A percentile compares a stretch with the other conserved stretches of the same genome.
phyloP scores from a whole-genome alignment of 495 filamentous ascomycete genomes.

The Podospora tetraspora region DNA sequence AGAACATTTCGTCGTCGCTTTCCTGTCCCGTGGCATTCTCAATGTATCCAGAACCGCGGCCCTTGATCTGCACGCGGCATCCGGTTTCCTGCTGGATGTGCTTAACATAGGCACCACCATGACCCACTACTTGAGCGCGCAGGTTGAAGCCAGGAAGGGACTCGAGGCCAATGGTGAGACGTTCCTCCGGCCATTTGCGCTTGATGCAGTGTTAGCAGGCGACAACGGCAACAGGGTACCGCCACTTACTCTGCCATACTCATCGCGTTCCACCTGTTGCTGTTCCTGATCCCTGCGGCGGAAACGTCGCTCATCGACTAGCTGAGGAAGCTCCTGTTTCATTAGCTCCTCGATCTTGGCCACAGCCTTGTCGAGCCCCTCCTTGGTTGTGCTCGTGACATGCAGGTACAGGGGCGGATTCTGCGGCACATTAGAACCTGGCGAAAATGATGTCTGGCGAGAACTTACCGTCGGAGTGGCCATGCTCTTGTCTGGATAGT shows the following conservation, averaged over 20 bases:
- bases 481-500: constrained; percentile 97
- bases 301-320: constrained; percentile 93
- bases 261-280: constrained; percentile 85
- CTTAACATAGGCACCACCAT: constrained; percentile 90
- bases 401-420: constrained; percentile 92
- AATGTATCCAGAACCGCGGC: constrained; percentile 90
- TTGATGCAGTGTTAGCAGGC: constrained; percentile 40
- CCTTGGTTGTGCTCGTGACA: constrained; percentile 87
- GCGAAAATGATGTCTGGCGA: neutral
- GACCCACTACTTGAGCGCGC: constrained; percentile 89
- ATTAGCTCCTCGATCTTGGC: constrained; percentile 85
- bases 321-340: constrained; percentile 90
- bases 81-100: constrained; percentile 92
- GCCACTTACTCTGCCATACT: constrained; percentile 77
- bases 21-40: constrained; percentile 77
- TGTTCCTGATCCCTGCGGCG: constrained; percentile 83
- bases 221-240: constrained; percentile 4
- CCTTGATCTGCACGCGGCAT: constrained; percentile 96
- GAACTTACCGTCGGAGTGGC: constrained; percentile 72
- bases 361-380: constrained; percentile 83
- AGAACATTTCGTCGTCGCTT: constrained; percentile 91
- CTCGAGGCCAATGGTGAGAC: constrained; percentile 83
- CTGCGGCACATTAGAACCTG: constrained; percentile 42
- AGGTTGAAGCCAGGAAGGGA: constrained; percentile 94
- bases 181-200: constrained; percentile 99